A percentile compares a stretch with the other conserved stretches of the same genome.
These are phyloP conservation scores for Debaryomyces sp. DNA, from an alignment of 1,139 yeast species.

Conservation along the genomic window DNA sequence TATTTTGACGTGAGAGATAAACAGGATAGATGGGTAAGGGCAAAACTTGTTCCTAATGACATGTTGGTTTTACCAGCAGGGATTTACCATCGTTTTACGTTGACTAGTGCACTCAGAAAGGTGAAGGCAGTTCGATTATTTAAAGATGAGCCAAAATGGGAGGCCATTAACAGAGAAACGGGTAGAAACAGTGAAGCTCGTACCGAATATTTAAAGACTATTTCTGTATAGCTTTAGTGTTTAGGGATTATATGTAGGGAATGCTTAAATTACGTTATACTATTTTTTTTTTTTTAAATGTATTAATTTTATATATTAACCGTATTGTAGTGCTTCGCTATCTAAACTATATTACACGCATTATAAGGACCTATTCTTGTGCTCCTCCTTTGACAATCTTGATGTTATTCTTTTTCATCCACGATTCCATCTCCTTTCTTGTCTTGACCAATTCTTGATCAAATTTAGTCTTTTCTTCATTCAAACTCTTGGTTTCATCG, in stretches of 20 bases:
- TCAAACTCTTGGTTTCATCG: conserved; percentile 54
- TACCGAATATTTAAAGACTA: conserved; percentile 31
- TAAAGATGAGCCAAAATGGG: conserved; percentile 96
- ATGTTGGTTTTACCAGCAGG: conserved; percentile 85
- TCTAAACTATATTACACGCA: conserved; percentile 7
- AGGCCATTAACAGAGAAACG: conserved; percentile 70
- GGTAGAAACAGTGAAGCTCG: conserved; percentile 34
- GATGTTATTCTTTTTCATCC: conserved; percentile 69
- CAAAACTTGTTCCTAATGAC: conserved; percentile 65
- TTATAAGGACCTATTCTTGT: conserved; percentile 3
- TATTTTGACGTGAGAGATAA: conserved; percentile 83
- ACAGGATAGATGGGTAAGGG: conserved; percentile 78
- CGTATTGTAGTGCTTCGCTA: conserved; percentile 1
- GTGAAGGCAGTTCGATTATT: conserved; percentile 83
- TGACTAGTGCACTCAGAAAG: conserved; percentile 56
- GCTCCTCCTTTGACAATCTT: conserved; percentile 54
- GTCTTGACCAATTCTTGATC: conserved; percentile 49
- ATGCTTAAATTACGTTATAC: neutral
- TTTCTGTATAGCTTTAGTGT: conserved; percentile 23
- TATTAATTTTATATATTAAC: conserved; percentile 1
- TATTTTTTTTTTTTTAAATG: neutral
- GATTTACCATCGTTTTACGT: conserved; percentile 87
- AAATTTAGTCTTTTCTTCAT: conserved; percentile 45
- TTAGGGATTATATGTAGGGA: neutral
- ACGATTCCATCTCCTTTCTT: conserved; percentile 60